Evolutionary conservation across 2,329 filamentous ascomycete species (phyloP).

Genomic region (Helotiales sp.): DNA sequence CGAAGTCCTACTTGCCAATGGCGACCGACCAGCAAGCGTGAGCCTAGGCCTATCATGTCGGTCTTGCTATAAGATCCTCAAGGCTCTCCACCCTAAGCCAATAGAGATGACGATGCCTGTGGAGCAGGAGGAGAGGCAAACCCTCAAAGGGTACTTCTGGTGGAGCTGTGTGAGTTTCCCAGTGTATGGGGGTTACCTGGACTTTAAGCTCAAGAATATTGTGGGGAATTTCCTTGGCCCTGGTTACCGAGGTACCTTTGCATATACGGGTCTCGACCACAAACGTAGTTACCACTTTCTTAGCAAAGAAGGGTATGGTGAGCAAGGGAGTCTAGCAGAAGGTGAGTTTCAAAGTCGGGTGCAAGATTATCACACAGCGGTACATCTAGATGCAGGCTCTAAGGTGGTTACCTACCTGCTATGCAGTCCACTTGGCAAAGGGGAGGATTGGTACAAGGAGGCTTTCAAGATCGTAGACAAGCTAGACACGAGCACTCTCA

Average conservation of each 20-base stretch:
- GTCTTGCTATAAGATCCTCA: too few relatives aligned
- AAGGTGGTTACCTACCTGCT: neutral
- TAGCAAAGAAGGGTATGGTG: neutral
- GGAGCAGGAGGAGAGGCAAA: too few relatives aligned
- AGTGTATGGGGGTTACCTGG: too few relatives aligned
- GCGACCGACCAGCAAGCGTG: too few relatives aligned
- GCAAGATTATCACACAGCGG: neutral
- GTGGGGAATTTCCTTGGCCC: neutral
- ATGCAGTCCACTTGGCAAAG: neutral
- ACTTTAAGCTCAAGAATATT: too few relatives aligned
- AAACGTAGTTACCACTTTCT: neutral
- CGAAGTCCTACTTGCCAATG: too few relatives aligned
- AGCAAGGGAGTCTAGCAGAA: neutral
- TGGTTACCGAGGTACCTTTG: neutral
- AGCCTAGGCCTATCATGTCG: too few relatives aligned
- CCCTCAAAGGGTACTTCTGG: too few relatives aligned
- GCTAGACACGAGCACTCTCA: conserved; percentile 37
- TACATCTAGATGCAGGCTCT: neutral
- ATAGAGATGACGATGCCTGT: too few relatives aligned
- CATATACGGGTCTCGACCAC: neutral
- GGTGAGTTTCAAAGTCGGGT: neutral
- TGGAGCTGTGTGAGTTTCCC: too few relatives aligned
- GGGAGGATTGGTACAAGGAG: neutral
- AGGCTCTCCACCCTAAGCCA: too few relatives aligned
- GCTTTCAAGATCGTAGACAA: neutral